Evolutionary conservation across 2,329 filamentous ascomycete species (phyloP), one percentile per base, ranked within the genome.

Genomic region (Pseudomassariella vexata): DNA sequence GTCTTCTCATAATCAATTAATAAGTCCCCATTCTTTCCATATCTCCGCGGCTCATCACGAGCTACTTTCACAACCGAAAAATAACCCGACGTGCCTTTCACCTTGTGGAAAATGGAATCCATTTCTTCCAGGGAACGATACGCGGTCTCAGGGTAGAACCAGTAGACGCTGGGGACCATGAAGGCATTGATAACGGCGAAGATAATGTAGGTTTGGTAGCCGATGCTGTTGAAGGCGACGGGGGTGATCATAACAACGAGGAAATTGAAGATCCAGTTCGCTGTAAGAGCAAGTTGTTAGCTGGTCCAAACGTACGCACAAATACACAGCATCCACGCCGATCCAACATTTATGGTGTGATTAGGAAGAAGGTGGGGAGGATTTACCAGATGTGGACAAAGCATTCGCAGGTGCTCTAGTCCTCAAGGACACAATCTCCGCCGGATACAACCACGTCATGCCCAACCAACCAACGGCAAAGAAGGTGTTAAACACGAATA

Each of bases 121-220:
- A 82, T 81, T 49, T 82, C 77, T 52, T 82, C 77, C 14, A 82
- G 66, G 2, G 69, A 74, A 24, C 77, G 66, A 47, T 75, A 75
- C 2, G 72, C 72, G 8, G 78, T 82, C 54, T 82, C 78, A 1
- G 77, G 77, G 55, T 74, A 80, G 61, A 77, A 77, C 55, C 75
- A 72, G 52, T 75, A 79, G 16, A 76, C 62, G 3, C 56, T 60
- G 0, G 74, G 73, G 0, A 77, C 63, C 50, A 78, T 76, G 43
- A 70, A 60, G 41, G 70, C 67, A 50, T 81, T 81, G 57, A 82
- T 77, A 27, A 77, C 66, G 9, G 77, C 77, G 46, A 82, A 83
- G 43, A 83, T 73, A 46, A 75, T 71, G 52, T 82, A 81, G 0
- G 76, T 80, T 45, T 74, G 62, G 56, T 74, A 71, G 11, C 57